Evolutionary conservation across 768 basidiomycete species (phyloP).

Genomic region (Ramaria rubella): DNA sequence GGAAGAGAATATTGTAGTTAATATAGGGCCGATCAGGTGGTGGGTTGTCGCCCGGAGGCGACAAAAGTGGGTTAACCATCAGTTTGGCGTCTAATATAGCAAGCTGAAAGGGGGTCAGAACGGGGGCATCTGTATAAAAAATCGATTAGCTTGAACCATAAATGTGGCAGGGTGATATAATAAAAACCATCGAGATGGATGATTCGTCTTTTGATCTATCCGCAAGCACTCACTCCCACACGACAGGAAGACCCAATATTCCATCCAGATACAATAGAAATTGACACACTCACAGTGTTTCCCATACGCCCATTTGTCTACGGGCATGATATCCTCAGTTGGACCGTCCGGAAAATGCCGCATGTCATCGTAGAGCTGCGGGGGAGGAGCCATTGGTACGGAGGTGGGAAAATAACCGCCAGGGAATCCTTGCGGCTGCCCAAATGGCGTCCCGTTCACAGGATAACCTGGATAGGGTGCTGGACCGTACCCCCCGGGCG

Average conservation of each 20-base stretch:
- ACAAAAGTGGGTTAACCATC: constrained; percentile 56
- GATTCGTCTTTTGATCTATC: too few relatives aligned
- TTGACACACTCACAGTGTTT: neutral
- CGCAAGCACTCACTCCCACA: neutral
- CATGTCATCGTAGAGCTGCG: neutral
- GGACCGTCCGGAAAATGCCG: neutral
- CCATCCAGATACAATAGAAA: neutral
- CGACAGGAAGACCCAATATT: neutral
- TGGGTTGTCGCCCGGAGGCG: constrained; percentile 35
- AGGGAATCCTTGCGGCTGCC: neutral
- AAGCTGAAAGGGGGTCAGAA: constrained; percentile 54
- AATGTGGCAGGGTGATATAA: too few relatives aligned
- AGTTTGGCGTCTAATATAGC: constrained; percentile 42
- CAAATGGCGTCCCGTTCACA: neutral
- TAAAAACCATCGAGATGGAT: too few relatives aligned
- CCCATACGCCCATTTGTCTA: neutral
- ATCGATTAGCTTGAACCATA: neutral
- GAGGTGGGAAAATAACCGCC: neutral
- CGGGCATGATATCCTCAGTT: neutral
- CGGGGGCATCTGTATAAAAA: constrained; percentile 52
- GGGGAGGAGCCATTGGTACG: neutral
- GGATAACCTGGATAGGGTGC: too few relatives aligned
- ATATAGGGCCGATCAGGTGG: constrained; percentile 42
- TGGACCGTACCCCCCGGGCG: neutral
- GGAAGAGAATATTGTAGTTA: constrained; percentile 72